phyloP scores from a whole-genome alignment of 805 yeast species.

The Jamesozyma gamospora region DNA sequence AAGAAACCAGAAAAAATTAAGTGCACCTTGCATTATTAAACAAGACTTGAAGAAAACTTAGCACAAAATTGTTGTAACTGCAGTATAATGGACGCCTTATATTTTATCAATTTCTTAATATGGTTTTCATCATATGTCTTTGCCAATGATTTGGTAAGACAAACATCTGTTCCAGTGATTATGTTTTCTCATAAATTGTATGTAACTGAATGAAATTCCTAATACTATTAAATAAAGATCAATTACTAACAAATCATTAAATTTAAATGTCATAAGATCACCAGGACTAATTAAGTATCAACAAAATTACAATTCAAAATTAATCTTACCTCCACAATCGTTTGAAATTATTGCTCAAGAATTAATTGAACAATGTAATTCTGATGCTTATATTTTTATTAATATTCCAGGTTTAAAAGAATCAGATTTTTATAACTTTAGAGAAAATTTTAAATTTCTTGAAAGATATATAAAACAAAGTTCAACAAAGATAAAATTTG shows the following conservation, averaged over 20 bases:
- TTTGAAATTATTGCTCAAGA: conserved; percentile 26
- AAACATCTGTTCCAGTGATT: conserved; percentile 11
- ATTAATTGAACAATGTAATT: conserved; percentile 34
- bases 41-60: too few species aligned
- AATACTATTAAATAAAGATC: too few species aligned
- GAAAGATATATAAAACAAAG: conserved; percentile 43
- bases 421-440: conserved; percentile 37
- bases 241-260: too few species aligned
- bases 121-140: too few species aligned
- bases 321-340: conserved; percentile 18
- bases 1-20: too few species aligned
- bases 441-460: conserved; percentile 36
- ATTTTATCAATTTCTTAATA: too few species aligned
- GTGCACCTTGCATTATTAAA: too few species aligned
- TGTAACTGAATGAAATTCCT: not conserved
- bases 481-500: conserved; percentile 54
- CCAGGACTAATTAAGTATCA: conserved; percentile 18
- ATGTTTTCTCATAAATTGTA: conserved; percentile 11
- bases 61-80: too few species aligned
- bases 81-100: too few species aligned
- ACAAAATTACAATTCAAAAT: conserved; percentile 9
- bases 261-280: conserved; percentile 11
- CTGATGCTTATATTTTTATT: conserved; percentile 49
- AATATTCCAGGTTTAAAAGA: conserved; percentile 43
- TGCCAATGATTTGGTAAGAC: not conserved